These are phyloP conservation scores for Sclerotinia trifoliorum DNA, from an alignment of 2,329 filamentous ascomycete species.

Conservation along the genomic window DNA sequence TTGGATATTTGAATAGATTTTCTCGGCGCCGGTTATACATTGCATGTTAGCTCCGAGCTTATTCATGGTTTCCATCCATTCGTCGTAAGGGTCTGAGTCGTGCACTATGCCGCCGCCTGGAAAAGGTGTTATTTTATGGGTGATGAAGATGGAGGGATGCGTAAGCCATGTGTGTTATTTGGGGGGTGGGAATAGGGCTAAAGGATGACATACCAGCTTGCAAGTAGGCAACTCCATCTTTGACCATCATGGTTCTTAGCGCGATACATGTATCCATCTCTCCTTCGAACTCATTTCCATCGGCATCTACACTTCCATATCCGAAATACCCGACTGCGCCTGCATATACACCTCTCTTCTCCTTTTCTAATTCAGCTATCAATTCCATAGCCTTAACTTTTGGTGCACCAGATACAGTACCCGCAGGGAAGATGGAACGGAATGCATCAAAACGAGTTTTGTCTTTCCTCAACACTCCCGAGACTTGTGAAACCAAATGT, in stretches of 20 bases:
- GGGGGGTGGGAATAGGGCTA: neutral
- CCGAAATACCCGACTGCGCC: constrained; percentile 97
- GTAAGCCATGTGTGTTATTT: neutral
- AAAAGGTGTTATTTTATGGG: neutral
- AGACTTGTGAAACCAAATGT: constrained; percentile 94
- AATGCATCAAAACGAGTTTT: constrained; percentile 95
- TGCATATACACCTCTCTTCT: constrained; percentile 94
- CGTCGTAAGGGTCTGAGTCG: constrained; percentile 86
- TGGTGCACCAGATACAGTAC: constrained; percentile 90
- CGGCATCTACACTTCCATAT: constrained; percentile 68
- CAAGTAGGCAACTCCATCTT: constrained; percentile 86
- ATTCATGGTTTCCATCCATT: constrained; percentile 96
- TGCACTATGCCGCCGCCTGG: constrained; percentile 85
- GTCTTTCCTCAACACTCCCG: constrained; percentile 76
- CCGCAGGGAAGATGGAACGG: constrained; percentile 92
- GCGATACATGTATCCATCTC: constrained; percentile 86
- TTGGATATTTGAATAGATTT: constrained; percentile 42
- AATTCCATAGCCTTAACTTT: constrained; percentile 97
- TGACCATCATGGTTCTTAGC: constrained; percentile 83
- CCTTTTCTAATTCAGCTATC: constrained; percentile 87
- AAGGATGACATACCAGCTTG: constrained; percentile 59
- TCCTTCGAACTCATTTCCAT: constrained; percentile 66
- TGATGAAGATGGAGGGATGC: neutral
- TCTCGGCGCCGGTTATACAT: constrained; percentile 82
- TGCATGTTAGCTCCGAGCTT: constrained; percentile 89